Conservation (phyloP, 768 basidiomycete species). For the Mycena belliarum region DNA sequence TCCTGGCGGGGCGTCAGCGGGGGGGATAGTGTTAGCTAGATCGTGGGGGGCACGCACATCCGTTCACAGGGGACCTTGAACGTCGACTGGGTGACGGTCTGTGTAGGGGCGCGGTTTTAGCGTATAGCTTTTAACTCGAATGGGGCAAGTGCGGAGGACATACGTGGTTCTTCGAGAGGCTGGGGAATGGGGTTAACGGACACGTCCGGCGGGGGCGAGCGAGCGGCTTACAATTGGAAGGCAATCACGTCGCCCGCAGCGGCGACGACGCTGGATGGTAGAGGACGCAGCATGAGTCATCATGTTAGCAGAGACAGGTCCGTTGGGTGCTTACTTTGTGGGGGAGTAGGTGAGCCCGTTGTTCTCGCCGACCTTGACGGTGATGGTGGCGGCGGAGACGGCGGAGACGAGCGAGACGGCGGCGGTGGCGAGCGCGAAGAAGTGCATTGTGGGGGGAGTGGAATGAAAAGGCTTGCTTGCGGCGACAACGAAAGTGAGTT, state of each 20-base stretch:
- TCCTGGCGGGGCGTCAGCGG: conserved; percentile 3
- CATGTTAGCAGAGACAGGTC: too few relatives aligned
- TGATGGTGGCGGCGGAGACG: conserved; percentile 9
- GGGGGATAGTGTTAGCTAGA: background rate
- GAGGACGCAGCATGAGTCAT: too few relatives aligned
- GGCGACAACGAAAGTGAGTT: background rate
- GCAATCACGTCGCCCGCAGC: conserved; percentile 15
- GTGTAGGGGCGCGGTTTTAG: background rate
- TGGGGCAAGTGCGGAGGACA: too few relatives aligned
- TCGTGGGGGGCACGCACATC: conserved; percentile 19
- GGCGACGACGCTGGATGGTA: conserved; percentile 20
- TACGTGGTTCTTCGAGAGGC: conserved; percentile 35
- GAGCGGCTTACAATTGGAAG: conserved; percentile 21
- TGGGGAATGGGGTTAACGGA: conserved; percentile 11
- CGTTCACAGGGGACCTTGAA: conserved; percentile 43
- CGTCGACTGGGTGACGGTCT: conserved; percentile 50
- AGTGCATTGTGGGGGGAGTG: conserved; percentile 19
- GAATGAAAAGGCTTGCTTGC: background rate
- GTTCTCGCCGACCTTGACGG: conserved; percentile 10
- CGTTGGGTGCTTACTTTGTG: background rate
- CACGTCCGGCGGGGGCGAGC: background rate
- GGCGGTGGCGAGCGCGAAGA: conserved; percentile 14
- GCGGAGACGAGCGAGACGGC: background rate
- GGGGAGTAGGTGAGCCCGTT: conserved; percentile 4
- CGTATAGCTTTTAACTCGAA: too few relatives aligned